Evolutionary conservation across 2,329 filamentous ascomycete species (phyloP).

Genomic region (Phyllachora maydis): DNA sequence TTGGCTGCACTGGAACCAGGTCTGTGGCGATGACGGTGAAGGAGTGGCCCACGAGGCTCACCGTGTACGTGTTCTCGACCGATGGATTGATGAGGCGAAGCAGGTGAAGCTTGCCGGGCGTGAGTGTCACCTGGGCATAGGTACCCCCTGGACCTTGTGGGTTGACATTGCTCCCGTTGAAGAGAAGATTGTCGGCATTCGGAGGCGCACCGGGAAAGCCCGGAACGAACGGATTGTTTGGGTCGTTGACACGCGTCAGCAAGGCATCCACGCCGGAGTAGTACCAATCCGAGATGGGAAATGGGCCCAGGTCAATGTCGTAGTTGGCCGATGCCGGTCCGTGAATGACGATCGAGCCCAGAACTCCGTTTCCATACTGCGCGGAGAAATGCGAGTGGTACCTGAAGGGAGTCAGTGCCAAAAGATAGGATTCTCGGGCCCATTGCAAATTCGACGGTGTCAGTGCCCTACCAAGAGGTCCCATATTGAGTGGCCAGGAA

Average conservation of each 20-base stretch:
- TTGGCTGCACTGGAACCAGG: constrained; percentile 27
- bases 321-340: constrained; percentile 26
- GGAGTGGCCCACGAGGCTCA: constrained; percentile 25
- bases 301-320: constrained; percentile 28
- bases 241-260: constrained; percentile 6
- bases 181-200: constrained; percentile 15
- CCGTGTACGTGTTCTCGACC: constrained; percentile 24
- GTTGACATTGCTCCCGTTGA: constrained; percentile 18
- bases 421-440: no score
- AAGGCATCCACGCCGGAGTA: constrained; percentile 11
- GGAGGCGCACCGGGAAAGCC: constrained; percentile 8
- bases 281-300: constrained; percentile 29
- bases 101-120: constrained; percentile 20
- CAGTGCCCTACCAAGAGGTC: constrained; percentile 10
- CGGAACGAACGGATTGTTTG: constrained; percentile 5
- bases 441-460: no score
- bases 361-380: constrained; percentile 29
- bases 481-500: constrained; percentile 14
- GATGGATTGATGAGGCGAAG: constrained; percentile 26
- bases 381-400: constrained; percentile 29
- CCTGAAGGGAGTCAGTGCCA: no score
- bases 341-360: constrained; percentile 27
- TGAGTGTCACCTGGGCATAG: constrained; percentile 12
- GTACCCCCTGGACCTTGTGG: constrained; percentile 7
- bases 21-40: constrained; percentile 28